Base-by-base conservation (phyloP, 805 yeast genomes). In the Lipomyces kockii region DNA sequence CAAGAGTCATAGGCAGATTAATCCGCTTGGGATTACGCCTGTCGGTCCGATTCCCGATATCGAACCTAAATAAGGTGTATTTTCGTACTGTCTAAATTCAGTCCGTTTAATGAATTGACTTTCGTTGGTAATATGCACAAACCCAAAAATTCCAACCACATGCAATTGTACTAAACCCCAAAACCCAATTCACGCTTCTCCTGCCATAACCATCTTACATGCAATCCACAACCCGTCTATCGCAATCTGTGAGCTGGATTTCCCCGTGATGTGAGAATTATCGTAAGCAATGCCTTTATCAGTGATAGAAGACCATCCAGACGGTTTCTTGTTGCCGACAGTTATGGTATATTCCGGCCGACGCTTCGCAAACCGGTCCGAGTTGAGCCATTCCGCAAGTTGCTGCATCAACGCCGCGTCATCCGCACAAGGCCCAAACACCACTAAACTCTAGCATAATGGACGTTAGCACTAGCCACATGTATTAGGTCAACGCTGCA, bases 31-130 rank as follows among this genome's bases (percentile, higher is more conserved):
- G 1, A 89, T 95, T 71, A 89, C 97, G 2, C 97, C 98, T 2
- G 73, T 89, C 46, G 98, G 98, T 1, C 98, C 98, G 22, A 74
- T 87, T 53, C 97, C 97, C 43, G 79, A 91, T 74, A 90, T 92
- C 68, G 78, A 82, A 72, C 86, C 89, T 32, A 63, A 66, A 65
- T 64, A 62, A 51, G 3, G 9, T n/a, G 59, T 27, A 7, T 3
- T 32, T 34, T 49, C 12, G 12, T 4, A 2, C 12, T 6, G 27
- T 25, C 25, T 49, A 49, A n/a, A 12, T 49, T 22, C 4, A 22
- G 34, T 25, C 11, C n/a, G 14, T 29, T 1, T 12, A 37, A 12
- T 12, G 3, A 11, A 9, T 8, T 35, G 12, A 37, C 14, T 12
- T 37, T 37, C 39, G 39, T 37, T 37, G 17, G 5, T 12, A 29